Conservation (phyloP, 2,329 filamentous ascomycete species). For the Tolypocladium inflatum region DNA sequence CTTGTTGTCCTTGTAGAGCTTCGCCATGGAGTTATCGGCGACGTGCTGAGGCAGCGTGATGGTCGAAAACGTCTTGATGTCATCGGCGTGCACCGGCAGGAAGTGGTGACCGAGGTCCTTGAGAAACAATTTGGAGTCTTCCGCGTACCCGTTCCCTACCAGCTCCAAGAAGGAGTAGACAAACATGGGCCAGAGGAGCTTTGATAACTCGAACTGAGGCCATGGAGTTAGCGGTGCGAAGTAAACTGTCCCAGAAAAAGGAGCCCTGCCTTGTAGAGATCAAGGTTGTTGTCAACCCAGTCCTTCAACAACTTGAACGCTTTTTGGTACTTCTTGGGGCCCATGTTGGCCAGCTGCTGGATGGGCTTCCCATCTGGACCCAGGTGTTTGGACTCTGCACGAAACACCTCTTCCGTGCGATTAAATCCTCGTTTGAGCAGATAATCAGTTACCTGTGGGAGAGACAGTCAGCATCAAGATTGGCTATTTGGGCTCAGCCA, state of each 20-base stretch:
- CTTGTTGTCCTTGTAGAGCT: constrained; percentile 75
- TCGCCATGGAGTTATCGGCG: constrained; percentile 64
- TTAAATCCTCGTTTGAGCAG: constrained; percentile 92
- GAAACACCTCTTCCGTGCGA: constrained; percentile 82
- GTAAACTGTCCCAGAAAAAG: background rate
- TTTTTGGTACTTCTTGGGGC: constrained; percentile 67
- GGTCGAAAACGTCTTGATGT: constrained; percentile 64
- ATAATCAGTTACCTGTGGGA: constrained; percentile 71
- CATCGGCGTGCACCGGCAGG: constrained; percentile 68
- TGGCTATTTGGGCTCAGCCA: background rate
- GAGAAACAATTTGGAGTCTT: constrained; percentile 68
- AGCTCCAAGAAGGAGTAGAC: constrained; percentile 87
- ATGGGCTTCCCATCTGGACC: constrained; percentile 74
- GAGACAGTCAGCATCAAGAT: background rate
- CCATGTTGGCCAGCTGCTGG: constrained; percentile 56
- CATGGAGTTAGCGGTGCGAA: background rate
- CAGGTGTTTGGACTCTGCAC: constrained; percentile 78
- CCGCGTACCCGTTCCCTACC: constrained; percentile 58
- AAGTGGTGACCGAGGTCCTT: constrained; percentile 59
- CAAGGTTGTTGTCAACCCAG: constrained; percentile 87
- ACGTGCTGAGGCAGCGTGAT: constrained; percentile 72
- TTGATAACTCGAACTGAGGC: constrained; percentile 68
- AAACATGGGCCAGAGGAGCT: constrained; percentile 87
- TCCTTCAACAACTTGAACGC: constrained; percentile 65
- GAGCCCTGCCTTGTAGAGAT: constrained; percentile 73